phyloP scores from a whole-genome alignment of 2,329 filamentous ascomycete genomes.

The Anisogramma anomala region DNA sequence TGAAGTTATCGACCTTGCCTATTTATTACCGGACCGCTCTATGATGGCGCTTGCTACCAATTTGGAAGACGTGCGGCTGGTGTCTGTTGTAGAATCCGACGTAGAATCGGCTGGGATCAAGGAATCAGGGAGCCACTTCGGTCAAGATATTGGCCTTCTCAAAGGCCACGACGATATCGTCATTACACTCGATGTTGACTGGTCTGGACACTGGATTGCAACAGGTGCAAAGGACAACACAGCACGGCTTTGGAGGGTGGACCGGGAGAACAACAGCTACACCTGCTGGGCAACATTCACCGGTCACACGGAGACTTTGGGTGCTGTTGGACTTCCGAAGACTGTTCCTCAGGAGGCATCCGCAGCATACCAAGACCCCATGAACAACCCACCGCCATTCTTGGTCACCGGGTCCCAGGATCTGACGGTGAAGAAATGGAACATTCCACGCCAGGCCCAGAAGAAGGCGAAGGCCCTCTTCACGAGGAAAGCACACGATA shows the following conservation, averaged over 20 bases:
- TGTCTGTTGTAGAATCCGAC: slow-evolving; percentile 50
- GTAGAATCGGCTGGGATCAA: slow-evolving; percentile 18
- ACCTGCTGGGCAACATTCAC: slow-evolving; percentile 48
- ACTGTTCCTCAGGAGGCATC: slow-evolving; percentile 55
- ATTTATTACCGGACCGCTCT: slow-evolving; percentile 68
- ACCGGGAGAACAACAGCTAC: slow-evolving; percentile 60
- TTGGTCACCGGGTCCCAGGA: slow-evolving; percentile 90
- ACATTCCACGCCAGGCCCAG: slow-evolving; percentile 52
- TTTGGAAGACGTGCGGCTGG: slow-evolving; percentile 79
- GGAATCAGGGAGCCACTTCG: slow-evolving; percentile 53
- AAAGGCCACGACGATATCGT: slow-evolving; percentile 93
- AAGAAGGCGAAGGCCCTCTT: slow-evolving; percentile 58
- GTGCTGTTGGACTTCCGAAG: slow-evolving; percentile 75
- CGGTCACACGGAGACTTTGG: slow-evolving; percentile 87
- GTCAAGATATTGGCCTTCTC: slow-evolving; percentile 74
- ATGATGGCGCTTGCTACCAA: slow-evolving; percentile 87
- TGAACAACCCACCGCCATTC: slow-evolving; percentile 71
- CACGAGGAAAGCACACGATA: slow-evolving; percentile 93
- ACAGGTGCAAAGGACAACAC: slow-evolving; percentile 97
- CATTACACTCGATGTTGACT: slow-evolving; percentile 86
- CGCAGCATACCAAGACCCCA: slow-evolving; percentile 58
- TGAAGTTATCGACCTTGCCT: slow-evolving; percentile 90
- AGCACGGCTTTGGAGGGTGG: slow-evolving; percentile 79
- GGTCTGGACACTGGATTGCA: slow-evolving; percentile 93
- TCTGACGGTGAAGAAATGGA: slow-evolving; percentile 90